Percentiles rank a stretch among this genome's conserved stretches.
phyloP scores from a whole-genome alignment of 495 filamentous ascomycete species.

The Penicillium roqueforti region DNA sequence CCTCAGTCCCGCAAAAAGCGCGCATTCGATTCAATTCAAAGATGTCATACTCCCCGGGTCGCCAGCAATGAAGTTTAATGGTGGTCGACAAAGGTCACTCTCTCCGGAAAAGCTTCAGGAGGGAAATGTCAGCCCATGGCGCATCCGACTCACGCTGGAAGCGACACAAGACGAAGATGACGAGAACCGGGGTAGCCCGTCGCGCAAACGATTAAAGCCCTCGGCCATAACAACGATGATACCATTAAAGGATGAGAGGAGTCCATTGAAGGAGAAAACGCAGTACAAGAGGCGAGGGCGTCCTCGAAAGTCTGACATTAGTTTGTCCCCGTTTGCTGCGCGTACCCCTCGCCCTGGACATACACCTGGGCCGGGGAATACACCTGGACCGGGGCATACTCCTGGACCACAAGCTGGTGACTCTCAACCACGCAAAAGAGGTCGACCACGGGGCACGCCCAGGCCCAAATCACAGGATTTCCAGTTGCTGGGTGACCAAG shows the following conservation, averaged over 20 bases:
- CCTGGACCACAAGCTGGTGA: conserved; percentile 6
- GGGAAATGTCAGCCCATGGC: conserved; percentile 51
- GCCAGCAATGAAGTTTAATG: conserved; percentile 35
- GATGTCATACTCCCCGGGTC: conserved; percentile 44
- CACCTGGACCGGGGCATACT: conserved; percentile 1
- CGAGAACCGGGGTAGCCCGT: conserved; percentile 26
- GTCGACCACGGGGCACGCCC: conserved; percentile 35
- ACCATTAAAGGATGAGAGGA: conserved; percentile 49
- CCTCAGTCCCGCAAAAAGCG: conserved; percentile 37
- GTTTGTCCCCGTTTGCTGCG: conserved; percentile 38
- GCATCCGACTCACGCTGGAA: conserved; percentile 55
- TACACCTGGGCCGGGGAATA: conserved; percentile 7
- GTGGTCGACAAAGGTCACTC: conserved; percentile 26
- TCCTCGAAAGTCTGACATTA: conserved; percentile 41
- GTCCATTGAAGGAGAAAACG: conserved; percentile 28
- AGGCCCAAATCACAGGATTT: conserved; percentile 13
- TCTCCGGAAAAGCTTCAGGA: conserved; percentile 39
- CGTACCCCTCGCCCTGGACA: conserved; percentile 23
- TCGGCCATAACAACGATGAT: conserved; percentile 49
- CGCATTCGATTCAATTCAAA: conserved; percentile 44
- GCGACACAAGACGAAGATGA: conserved; percentile 49
- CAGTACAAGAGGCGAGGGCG: conserved; percentile 40
- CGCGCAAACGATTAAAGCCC: conserved; percentile 36
- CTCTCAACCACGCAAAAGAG: conserved; percentile 33
- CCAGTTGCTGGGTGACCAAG: conserved; percentile 14